Evolutionary conservation across 345 rosid species (phyloP), one percentile per base, ranked within the genome.

Genomic region (Raphanus sativus): DNA sequence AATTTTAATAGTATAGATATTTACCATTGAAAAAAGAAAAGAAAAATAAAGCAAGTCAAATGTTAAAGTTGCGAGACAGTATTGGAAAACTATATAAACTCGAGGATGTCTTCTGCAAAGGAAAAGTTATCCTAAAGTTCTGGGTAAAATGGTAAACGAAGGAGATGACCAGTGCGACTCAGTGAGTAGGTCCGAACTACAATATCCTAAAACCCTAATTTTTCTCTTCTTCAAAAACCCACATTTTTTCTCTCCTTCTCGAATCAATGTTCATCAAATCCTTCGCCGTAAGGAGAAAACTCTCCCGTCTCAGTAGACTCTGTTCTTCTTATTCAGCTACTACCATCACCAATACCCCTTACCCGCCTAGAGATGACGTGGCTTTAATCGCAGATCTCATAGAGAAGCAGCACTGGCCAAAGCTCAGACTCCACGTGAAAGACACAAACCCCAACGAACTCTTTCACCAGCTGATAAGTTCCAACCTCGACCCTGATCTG

Each of bases 371-470:
- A 65, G 45, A 65, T 5, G 79, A 70, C 32, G 45, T 73, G 33
- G 38, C 83, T 32, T 11, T 48, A 32, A 72, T 86, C 62, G 76
- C 76, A 26, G 82, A 84, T 54, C 86, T 88, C 58, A 77, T 90
- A 68, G 83, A 83, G 54, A 88, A 82, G 69, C 96, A 88, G 70
- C 91, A 83, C 77, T 89, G 89, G 91, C 84, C 89, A 21, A 76
- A 85, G 61, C 86, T 88, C 60, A 85, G 72, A 77, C 13, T 68
- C 45, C 85, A 73, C 45, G 69, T 86, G 62, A 66, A 68, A 45
- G 83, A 58, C 77, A 52, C 79, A 29, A 77, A 75, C 72, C 86
- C 86, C 65, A 73, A 40, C 56, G 13, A 81, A 9, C 52, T 86
- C 15, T 84, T 88, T 45, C 85, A 66, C n/a, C 85, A 75, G 68